phyloP scores from a whole-genome alignment of 1,139 yeast species.

The Magnusiomyces fungicola region DNA sequence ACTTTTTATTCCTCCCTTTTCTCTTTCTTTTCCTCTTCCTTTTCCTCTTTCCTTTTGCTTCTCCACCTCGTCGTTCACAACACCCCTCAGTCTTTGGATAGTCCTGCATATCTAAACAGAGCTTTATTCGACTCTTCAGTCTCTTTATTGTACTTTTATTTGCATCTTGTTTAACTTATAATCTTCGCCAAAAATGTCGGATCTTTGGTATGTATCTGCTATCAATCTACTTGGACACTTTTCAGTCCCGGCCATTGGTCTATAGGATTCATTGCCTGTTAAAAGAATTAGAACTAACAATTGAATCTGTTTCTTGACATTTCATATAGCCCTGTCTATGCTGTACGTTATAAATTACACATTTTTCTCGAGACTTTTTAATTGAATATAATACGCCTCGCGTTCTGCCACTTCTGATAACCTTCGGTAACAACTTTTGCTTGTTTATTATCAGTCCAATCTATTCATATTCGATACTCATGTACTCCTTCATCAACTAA shows the following conservation, averaged over 20 bases:
- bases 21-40: neutral
- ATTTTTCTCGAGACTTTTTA: constrained; percentile 6
- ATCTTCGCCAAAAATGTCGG: constrained; percentile 13
- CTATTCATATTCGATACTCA: neutral
- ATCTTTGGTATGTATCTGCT: constrained; percentile 15
- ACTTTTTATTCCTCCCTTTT: neutral
- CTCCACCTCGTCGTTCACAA: neutral
- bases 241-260: too few species aligned
- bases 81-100: too few species aligned
- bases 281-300: neutral
- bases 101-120: too few species aligned
- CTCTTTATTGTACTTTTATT: too few species aligned
- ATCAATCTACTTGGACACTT: neutral
- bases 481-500: too few species aligned
- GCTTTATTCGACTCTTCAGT: too few species aligned
- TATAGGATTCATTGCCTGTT: too few species aligned
- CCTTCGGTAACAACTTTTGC: too few species aligned
- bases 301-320: neutral
- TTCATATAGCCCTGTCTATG: constrained; percentile 60
- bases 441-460: neutral
- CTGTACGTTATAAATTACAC: constrained; percentile 34
- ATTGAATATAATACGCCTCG: too few species aligned
- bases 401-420: too few species aligned
- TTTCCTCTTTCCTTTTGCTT: neutral
- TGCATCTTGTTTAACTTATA: neutral